Evolutionary conservation across 2,329 filamentous ascomycete genomes (phyloP).

Genomic region (Laburnicola sp.): DNA sequence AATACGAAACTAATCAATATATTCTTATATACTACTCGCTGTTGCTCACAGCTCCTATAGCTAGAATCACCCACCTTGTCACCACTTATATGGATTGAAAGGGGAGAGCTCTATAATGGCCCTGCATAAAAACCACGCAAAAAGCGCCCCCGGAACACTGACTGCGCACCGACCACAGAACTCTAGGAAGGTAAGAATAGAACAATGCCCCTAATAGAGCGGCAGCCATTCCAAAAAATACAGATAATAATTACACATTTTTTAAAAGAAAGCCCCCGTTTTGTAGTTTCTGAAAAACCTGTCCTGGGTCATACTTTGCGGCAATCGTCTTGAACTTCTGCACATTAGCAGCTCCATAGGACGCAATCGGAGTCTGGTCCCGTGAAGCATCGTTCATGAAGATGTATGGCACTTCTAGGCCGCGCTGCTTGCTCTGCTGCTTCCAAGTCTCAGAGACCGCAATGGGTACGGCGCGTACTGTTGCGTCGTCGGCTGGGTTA

Average conservation of each 20-base stretch:
- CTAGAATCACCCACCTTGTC: too few species aligned
- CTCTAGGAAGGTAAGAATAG: too few species aligned
- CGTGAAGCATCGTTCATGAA: conserved; percentile 9
- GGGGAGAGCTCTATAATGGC: too few species aligned
- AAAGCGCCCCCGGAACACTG: too few species aligned
- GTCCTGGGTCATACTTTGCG: conserved; percentile 7
- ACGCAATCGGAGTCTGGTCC: conserved; percentile 11
- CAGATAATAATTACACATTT: neutral
- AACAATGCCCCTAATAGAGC: too few species aligned
- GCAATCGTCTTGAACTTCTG: neutral
- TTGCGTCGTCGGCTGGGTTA: conserved; percentile 1
- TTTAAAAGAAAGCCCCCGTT: conserved; percentile 14
- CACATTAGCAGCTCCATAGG: conserved; percentile 8
- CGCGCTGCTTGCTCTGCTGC: conserved; percentile 1
- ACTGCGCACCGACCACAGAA: too few species aligned
- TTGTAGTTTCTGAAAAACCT: conserved; percentile 18
- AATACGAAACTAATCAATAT: too few species aligned
- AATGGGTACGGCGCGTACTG: conserved; percentile 2
- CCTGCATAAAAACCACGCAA: too few species aligned
- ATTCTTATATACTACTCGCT: too few species aligned
- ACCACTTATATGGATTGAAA: too few species aligned
- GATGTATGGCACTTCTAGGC: neutral
- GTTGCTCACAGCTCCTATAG: too few species aligned
- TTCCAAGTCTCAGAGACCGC: neutral
- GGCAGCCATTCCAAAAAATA: too few species aligned